Evolutionary conservation across 148 eudicot species (phyloP), one percentile per base, ranked within the genome.

Genomic region (Suaeda aralocaspica): DNA sequence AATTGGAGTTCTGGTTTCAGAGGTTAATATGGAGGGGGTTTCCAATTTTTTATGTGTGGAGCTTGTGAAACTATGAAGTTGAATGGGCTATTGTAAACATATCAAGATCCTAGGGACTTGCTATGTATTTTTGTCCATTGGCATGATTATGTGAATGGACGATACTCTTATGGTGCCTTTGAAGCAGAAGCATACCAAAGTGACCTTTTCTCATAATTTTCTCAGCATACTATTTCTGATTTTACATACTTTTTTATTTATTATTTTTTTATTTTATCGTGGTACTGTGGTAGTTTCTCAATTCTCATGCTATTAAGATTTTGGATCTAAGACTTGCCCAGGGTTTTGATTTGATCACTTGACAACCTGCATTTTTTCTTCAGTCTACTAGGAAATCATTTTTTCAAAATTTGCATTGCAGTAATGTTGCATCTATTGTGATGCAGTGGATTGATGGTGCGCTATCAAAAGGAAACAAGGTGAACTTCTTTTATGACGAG

Each of bases 381-480:
- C 21, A 42, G 13, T 15, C 1, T 36, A n/a, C n/a, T 31, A 62
- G 21, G 12, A 14, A 13, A 25, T 24, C 7, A 63, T 60, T 55
- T 50, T 61, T n/a, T n/a, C n/a, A n/a, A n/a, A n/a, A 46, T 31
- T 61, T 60, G 46, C 34, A 13, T 51, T 44, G 39, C 22, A 14
- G 12, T 45, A 31, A 41, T 9, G 28, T 59, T 58, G 33, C 13
- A 18, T 71, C 71, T n/a, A 50, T 62, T n/a, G 45, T 72, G 46
- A 45, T 67, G 57, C 89, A 93, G 98, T 93, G 98, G 96, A 88
- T 93, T 69, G 87, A 93, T 73, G 72, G 84, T 44, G 88, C 81
- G 28, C 84, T 93, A 39, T 82, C 90, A 34, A 87, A 86, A 82
- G 96, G 96, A 67, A 81, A 83, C 59, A 71, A 66, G 66, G 72